Percentiles rank a stretch among this genome's conserved stretches.
Evolutionary conservation across 768 basidiomycete genomes (phyloP).

Genomic region (Hypsizygus marmoreus): DNA sequence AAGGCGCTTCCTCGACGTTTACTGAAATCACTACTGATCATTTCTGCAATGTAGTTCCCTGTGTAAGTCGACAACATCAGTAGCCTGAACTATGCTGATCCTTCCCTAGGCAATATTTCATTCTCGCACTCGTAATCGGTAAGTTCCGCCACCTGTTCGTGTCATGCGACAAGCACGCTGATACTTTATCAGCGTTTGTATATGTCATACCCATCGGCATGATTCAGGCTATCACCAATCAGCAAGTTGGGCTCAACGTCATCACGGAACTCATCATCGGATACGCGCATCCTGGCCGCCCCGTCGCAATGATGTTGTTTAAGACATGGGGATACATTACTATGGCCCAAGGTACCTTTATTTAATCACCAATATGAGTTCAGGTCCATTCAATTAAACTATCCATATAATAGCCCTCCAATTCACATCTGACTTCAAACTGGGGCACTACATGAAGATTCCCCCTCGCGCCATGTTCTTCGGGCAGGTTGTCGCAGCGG

Average conservation of each 20-base stretch:
- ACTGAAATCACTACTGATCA: too few relatives aligned
- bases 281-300: conserved; percentile 75
- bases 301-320: conserved; percentile 85
- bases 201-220: conserved; percentile 73
- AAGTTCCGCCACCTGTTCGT: conserved; percentile 11
- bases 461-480: conserved; percentile 84
- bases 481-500: conserved; percentile 64
- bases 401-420: conserved; percentile 49
- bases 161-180: conserved; percentile 1
- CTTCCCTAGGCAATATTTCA: conserved; percentile 54
- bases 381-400: too few relatives aligned
- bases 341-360: conserved; percentile 49
- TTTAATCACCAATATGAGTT: background rate
- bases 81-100: too few relatives aligned
- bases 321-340: conserved; percentile 82
- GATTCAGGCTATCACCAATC: conserved; percentile 78
- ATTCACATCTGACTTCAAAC: conserved; percentile 79
- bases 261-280: conserved; percentile 83
- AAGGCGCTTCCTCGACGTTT: too few relatives aligned
- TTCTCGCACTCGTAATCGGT: conserved; percentile 68
- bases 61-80: too few relatives aligned
- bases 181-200: conserved; percentile 39
- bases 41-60: conserved; percentile 60
- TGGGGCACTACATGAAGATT: conserved; percentile 79
- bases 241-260: conserved; percentile 73